A percentile compares a stretch with the other conserved stretches of the same genome.
Evolutionary conservation across 2,329 filamentous ascomycete genomes (phyloP).

Genomic region (Curvularia spicifera): DNA sequence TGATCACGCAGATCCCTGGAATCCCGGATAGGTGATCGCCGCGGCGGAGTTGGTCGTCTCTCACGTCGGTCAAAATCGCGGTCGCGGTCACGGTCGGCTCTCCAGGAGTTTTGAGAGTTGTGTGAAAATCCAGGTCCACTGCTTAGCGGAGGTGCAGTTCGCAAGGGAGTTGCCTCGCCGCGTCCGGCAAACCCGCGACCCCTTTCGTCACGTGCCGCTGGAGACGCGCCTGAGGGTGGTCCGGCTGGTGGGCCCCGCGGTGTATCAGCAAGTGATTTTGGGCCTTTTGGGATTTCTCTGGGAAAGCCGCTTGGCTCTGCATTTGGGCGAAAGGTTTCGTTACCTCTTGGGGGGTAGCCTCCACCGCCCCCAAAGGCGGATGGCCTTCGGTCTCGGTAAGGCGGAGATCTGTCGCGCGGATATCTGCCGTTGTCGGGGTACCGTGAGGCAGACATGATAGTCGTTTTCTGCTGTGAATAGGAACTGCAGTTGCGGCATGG

Average conservation of each 20-base stretch:
- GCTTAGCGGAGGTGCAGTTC: slow-evolving; percentile 61
- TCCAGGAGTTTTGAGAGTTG: slow-evolving; percentile 60
- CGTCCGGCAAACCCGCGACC: slow-evolving; percentile 66
- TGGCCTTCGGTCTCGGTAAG: slow-evolving; percentile 70
- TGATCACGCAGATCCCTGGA: slow-evolving; percentile 66
- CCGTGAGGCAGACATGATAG: slow-evolving; percentile 45
- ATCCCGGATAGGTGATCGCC: slow-evolving; percentile 67
- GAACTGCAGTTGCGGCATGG: slow-evolving; percentile 24
- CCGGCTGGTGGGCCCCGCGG: slow-evolving; percentile 48
- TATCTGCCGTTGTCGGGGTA: slow-evolving; percentile 47
- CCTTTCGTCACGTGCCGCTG: slow-evolving; percentile 59
- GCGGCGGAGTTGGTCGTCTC: slow-evolving; percentile 66
- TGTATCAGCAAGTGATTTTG: slow-evolving; percentile 77
- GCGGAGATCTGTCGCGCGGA: slow-evolving; percentile 54
- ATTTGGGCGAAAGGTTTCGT: slow-evolving; percentile 41
- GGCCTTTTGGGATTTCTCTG: slow-evolving; percentile 76
- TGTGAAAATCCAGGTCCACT: slow-evolving; percentile 30
- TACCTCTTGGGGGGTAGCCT: slow-evolving; percentile 59
- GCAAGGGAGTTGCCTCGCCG: slow-evolving; percentile 67
- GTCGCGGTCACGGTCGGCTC: slow-evolving; percentile 58
- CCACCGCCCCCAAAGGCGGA: slow-evolving; percentile 66
- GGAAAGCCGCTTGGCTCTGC: slow-evolving; percentile 39
- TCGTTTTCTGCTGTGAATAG: slow-evolving; percentile 8
- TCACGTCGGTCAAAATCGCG: slow-evolving; percentile 62
- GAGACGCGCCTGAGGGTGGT: slow-evolving; percentile 38